These are phyloP conservation scores for Sporothrix humicola DNA, from an alignment of 2,329 filamentous ascomycete species.

Conservation along the genomic window DNA sequence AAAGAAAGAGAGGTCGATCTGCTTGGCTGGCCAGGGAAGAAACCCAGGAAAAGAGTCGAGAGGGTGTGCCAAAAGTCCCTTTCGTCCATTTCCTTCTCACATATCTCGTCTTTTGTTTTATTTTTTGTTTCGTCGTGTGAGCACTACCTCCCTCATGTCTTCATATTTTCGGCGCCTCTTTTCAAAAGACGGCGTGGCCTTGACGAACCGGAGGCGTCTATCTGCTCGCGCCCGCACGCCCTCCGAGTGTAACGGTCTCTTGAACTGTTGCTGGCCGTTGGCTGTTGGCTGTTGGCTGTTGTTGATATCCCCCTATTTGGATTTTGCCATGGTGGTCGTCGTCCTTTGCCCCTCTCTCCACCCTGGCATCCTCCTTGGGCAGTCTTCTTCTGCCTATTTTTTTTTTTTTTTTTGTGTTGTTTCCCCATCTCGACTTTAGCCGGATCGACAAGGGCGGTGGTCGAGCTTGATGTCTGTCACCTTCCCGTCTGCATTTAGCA, in stretches of 20 bases:
- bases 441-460: conserved; percentile 5
- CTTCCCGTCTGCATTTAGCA: conserved; percentile 6
- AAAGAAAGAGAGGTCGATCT: neutral
- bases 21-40: neutral
- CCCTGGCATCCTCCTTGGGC: neutral
- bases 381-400: neutral
- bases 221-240: neutral
- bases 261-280: neutral
- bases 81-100: neutral
- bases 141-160: neutral
- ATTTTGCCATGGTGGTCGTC: neutral
- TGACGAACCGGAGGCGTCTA: neutral
- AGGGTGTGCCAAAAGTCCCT: neutral
- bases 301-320: neutral
- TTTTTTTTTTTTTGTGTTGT: neutral
- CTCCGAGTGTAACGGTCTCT: neutral
- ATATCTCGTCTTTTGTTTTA: neutral
- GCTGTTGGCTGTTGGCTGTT: neutral
- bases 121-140: neutral
- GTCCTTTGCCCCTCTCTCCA: neutral
- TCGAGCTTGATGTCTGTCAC: neutral
- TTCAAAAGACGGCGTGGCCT: neutral
- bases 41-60: neutral
- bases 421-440: conserved; percentile 29
- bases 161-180: neutral